Base-by-base conservation (phyloP, 768 basidiomycete genomes). In the Sistotremastrum niveocremeum region DNA sequence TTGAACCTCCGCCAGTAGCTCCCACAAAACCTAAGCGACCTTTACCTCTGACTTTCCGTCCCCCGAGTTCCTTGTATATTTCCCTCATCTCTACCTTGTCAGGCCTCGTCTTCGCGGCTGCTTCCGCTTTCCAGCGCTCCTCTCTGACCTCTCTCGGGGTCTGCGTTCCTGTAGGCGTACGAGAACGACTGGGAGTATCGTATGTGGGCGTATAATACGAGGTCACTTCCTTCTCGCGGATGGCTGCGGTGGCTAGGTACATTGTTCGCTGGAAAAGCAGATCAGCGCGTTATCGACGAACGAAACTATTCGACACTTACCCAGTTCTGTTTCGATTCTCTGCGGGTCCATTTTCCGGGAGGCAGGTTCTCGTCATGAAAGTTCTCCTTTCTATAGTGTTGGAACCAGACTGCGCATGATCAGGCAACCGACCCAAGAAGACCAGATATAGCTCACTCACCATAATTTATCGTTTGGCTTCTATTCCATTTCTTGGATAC, bases 311-410 rank as follows among this genome's bases (percentile, higher is more conserved):
- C 6, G 44, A 35, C 49, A 70, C 65, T 28, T 51, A 79, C 83
- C 90, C 90, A 95, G 52, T 82, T 82, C 62, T 88, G 83, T 60
- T 90, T 95, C n/a, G 87, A 90, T 61, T 95, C 90, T 46, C 82
- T 72, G 57, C 84, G 85, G 6, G 88, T 84, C 90, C 90, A 95
- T 61, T 90, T 90, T 34, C 81, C 85, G 7, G 79, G 72, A 3
- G 84, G 81, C 42, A 86, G 60, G 48, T 74, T 79, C 32, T 80
- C 77, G 50, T 88, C 84, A 39, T 87, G 80, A 52, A 95, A 87
- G 53, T 83, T 79, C 50, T 90, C 85, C 52, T 81, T 85, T 46
- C 91, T 70, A 60, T 88, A 90, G 52, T 85, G 81, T 52, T 86
- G 84, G 66, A 93, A 95, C 91, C 91, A 95, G 7, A 94, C 91